A percentile compares a stretch with the other conserved stretches of the same genome.
phyloP scores from a whole-genome alignment of 495 filamentous ascomycete species.

The Podospora anserina region DNA sequence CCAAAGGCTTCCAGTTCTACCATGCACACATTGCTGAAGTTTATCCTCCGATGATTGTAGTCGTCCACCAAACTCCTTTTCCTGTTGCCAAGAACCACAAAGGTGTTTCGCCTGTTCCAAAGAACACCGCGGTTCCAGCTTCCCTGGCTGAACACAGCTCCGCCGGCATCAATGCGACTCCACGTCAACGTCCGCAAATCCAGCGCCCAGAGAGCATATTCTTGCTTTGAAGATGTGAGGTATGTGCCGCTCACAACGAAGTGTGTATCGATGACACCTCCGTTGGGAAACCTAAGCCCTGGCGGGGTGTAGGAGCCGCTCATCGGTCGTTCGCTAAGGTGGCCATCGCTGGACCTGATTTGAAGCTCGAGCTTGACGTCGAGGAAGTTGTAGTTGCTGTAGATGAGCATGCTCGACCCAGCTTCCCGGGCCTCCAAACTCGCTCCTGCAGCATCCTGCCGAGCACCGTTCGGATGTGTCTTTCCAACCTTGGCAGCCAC shows the following conservation, averaged over 20 bases:
- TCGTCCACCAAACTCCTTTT: slow-evolving; percentile 94
- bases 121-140: slow-evolving; percentile 95
- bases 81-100: slow-evolving; percentile 90
- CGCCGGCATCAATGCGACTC: slow-evolving; percentile 95
- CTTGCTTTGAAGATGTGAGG: slow-evolving; percentile 93
- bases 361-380: slow-evolving; percentile 96
- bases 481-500: slow-evolving; percentile 71
- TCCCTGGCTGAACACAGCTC: slow-evolving; percentile 86
- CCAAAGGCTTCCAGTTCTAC: slow-evolving; percentile 97
- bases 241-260: slow-evolving; percentile 97
- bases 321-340: slow-evolving; percentile 84
- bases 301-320: slow-evolving; percentile 80
- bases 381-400: slow-evolving; percentile 98
- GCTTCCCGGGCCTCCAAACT: slow-evolving; percentile 55
- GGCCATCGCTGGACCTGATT: slow-evolving; percentile 78
- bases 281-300: slow-evolving; percentile 90
- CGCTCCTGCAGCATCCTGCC: slow-evolving; percentile 36
- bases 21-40: slow-evolving; percentile 93
- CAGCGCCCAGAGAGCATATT: slow-evolving; percentile 95
- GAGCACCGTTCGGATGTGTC: slow-evolving; percentile 28
- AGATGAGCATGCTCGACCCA: slow-evolving; percentile 87
- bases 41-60: slow-evolving; percentile 96
- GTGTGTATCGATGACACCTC: slow-evolving; percentile 87
- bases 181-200: slow-evolving; percentile 84
- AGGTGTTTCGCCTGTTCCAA: slow-evolving; percentile 88